Evolutionary conservation across 2,329 filamentous ascomycete species (phyloP), one percentile per base, ranked within the genome.

Genomic region (Dothideomycetes sp.): DNA sequence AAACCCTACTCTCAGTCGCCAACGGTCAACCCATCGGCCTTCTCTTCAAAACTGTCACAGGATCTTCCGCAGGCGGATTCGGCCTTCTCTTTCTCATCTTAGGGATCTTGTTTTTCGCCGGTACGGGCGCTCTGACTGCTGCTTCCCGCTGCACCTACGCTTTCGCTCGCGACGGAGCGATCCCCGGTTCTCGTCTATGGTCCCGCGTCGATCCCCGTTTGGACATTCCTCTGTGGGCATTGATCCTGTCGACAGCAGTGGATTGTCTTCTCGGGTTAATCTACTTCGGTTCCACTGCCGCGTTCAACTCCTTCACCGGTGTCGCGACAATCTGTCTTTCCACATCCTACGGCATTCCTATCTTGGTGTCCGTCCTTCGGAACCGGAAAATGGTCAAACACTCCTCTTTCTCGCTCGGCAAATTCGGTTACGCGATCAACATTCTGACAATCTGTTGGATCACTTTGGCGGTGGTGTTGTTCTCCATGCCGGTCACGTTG

Each of bases 281-380:
- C 59, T 88, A 84, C 64, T 85, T 88, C 48, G 84, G 84, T 8
- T 83, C 78, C 1, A 73, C 75, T 0, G 80, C 82, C 0, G 84
- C 84, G 0, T 88, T 88, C 65, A 82, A 81, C 65, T 80, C 77
- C 8, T 87, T 88, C 60, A 87, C 82, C 0, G 82, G 82, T 19
- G 82, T 86, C 1, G 83, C 82, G 1, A 87, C 82, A 4, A 86
- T 88, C 55, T 86, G 82, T 49, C 71, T 88, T 0, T 81, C 77
- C 0, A 77, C 78, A 4, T 84, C 80, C 0, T 88, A 88, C 57
- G 82, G 79, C 11, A 69, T 86, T 12, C 84, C 84, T 0, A 84
- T 88, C 41, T 62, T 86, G 9, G 78, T 88, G 44, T 81, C 72
- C 9, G 63, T 88, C 3, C 51, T 86, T 1, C 74, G 80, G 12